phyloP scores from a whole-genome alignment of 352 stramenopile genomes.

The Globisporangium iwayamae region DNA sequence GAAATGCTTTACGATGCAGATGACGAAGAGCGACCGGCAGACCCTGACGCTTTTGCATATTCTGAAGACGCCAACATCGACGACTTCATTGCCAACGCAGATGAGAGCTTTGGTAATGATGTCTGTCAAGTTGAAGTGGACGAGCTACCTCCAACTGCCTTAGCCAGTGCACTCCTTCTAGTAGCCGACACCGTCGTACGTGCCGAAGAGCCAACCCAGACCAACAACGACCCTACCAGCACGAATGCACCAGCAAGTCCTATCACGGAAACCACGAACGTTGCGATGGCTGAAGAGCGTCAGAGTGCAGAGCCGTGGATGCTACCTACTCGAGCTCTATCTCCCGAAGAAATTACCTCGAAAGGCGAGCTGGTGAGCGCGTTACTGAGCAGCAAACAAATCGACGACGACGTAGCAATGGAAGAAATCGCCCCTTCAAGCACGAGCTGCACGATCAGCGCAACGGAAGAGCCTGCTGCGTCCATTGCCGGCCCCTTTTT shows the following conservation, averaged over 20 bases:
- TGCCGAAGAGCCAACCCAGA: not conserved
- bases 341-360: slow-evolving; percentile 24
- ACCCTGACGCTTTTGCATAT: not conserved
- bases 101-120: not conserved
- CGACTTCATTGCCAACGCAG: slow-evolving; percentile 14
- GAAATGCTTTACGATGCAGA: not conserved
- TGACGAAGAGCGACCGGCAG: not conserved
- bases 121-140: not conserved
- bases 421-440: not conserved
- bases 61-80: slow-evolving; percentile 11
- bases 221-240: not conserved
- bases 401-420: not conserved
- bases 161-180: not conserved
- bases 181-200: not conserved
- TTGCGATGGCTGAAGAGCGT: not conserved
- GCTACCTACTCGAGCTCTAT: slow-evolving; percentile 11
- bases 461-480: slow-evolving; percentile 12
- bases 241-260: not conserved
- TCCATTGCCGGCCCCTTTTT: not conserved
- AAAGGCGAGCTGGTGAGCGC: slow-evolving; percentile 22
- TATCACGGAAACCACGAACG: not conserved
- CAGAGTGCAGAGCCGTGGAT: slow-evolving; percentile 11
- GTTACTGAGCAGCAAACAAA: slow-evolving; percentile 18
- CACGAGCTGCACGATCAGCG: not conserved
- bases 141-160: not conserved